These are phyloP conservation scores for Lactarius pseudohatsudake DNA, from an alignment of 768 basidiomycete genomes.

Conservation along the genomic window DNA sequence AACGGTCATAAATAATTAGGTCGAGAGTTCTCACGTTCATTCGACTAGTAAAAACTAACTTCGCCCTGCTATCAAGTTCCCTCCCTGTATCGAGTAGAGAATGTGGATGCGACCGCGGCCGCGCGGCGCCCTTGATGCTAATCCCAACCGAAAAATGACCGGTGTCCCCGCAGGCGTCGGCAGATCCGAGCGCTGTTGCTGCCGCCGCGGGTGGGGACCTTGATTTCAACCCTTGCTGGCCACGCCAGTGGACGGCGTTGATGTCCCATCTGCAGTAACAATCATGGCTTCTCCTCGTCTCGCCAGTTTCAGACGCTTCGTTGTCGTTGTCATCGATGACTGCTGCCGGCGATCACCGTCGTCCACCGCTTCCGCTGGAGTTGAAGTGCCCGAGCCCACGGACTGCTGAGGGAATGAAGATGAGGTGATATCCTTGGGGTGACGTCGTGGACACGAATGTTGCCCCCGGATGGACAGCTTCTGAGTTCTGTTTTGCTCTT, in stretches of 20 bases:
- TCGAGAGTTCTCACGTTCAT: no score
- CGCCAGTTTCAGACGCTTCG: conserved; percentile 16
- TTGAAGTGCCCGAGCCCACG: conserved; percentile 5
- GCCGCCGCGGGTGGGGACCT: background rate
- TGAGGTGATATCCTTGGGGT: background rate
- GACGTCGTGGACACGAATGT: conserved; percentile 14
- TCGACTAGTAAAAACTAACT: no score
- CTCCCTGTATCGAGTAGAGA: no score
- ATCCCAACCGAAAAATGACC: no score
- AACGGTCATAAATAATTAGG: no score
- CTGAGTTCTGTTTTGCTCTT: conserved; percentile 1
- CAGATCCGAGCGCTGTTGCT: background rate
- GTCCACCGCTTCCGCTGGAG: conserved; percentile 4
- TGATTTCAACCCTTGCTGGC: background rate
- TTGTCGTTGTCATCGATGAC: background rate
- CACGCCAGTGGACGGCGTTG: background rate
- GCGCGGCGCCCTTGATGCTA: no score
- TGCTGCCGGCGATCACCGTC: background rate
- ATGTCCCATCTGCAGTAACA: conserved; percentile 18
- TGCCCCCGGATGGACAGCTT: conserved; percentile 23
- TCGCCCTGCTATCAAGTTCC: no score
- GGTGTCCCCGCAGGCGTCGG: no score
- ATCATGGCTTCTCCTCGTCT: conserved; percentile 18
- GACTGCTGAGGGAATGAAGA: background rate
- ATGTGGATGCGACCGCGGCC: no score